Evolutionary conservation across 164 flowering plant species (phyloP), one percentile per base, ranked within the genome.

Genomic region (Chimonanthus salicifolius): DNA sequence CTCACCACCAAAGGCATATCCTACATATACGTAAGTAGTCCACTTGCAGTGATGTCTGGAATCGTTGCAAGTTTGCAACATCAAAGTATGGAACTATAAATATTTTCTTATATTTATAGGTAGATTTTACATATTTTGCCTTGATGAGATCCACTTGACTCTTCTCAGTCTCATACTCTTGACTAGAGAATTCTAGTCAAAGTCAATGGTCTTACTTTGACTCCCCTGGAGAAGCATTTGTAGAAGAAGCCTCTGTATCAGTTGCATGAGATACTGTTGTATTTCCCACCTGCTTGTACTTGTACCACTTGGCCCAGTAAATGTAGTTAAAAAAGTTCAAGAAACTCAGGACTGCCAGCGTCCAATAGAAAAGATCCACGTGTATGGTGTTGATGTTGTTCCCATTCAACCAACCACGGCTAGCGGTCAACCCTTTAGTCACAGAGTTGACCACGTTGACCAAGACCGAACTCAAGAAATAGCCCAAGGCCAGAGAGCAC

Each of bases 401-500:
- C 63, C 88, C 87, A 2, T 78, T 83, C 58, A 87, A 54, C 90
- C 90, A 87, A 1, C 86, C 87, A 65, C 78, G 72, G 71, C 84
- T 81, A 0, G 49, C 62, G 1, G 49, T 67, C 62, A 77, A 73
- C 0, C 85, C 82, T 0, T 83, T 83, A 10, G 73, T 71, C n/a
- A 49, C 65, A 2, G 58, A 3, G 47, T 87, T 87, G 18, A 84
- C 88, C 7, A 79, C 49, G 48, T 83, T 62, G 47, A 87, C 87
- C 74, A 87, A 8, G 0, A 86, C 78, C 13, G 87, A 78, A 71
- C 88, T 87, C 45, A 85, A 48, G 70, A 70, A 87, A 58, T 82
- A 87, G 54, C 88, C 90, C n/a, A 85, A 46, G 4, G 88, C 83
- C 84, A 82, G 80, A 15, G 88, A 83, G 72, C 78, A 72, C 90